Evolutionary conservation across 192 early-diverging fungal genomes (phyloP).

Genomic region (Mortierella claussenii): DNA sequence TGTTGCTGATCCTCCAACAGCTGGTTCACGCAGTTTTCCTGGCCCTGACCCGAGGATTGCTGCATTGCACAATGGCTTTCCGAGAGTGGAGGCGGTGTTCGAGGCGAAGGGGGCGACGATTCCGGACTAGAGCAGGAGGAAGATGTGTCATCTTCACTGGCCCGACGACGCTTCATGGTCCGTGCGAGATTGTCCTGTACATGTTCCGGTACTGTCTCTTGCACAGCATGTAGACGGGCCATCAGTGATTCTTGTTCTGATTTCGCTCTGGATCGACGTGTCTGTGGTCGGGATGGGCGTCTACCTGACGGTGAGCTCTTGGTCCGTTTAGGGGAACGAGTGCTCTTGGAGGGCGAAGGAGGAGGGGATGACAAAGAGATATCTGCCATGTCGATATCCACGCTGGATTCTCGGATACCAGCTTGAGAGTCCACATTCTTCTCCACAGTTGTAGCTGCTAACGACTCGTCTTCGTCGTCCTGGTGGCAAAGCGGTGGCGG

Average conservation of each 20-base stretch:
- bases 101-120: constrained; percentile 33
- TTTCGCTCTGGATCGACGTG: constrained; percentile 5
- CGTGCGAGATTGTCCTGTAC: not conserved
- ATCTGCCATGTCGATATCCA: constrained; percentile 4
- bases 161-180: constrained; percentile 10
- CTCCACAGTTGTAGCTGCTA: not conserved
- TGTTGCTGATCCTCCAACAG: not conserved
- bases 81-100: constrained; percentile 22
- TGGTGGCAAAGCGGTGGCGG: constrained; percentile 14
- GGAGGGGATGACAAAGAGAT: constrained; percentile 7
- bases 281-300: constrained; percentile 1
- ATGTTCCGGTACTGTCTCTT: not conserved
- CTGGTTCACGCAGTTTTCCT: too few relatives aligned
- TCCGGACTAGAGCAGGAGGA: constrained; percentile 32
- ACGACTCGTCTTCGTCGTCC: not conserved
- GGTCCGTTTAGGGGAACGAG: not conserved
- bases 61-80: constrained; percentile 6
- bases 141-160: constrained; percentile 27
- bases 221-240: not conserved
- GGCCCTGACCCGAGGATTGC: too few relatives aligned
- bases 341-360: not conserved
- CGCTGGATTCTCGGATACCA: not conserved
- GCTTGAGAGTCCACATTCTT: not conserved
- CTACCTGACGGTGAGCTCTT: constrained; percentile 6
- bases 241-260: constrained; percentile 1